A percentile compares a stretch with the other conserved stretches of the same genome.
These are phyloP conservation scores for Sporodiniella umbellata DNA, from an alignment of 371 early-diverging fungal species.

Conservation along the genomic window DNA sequence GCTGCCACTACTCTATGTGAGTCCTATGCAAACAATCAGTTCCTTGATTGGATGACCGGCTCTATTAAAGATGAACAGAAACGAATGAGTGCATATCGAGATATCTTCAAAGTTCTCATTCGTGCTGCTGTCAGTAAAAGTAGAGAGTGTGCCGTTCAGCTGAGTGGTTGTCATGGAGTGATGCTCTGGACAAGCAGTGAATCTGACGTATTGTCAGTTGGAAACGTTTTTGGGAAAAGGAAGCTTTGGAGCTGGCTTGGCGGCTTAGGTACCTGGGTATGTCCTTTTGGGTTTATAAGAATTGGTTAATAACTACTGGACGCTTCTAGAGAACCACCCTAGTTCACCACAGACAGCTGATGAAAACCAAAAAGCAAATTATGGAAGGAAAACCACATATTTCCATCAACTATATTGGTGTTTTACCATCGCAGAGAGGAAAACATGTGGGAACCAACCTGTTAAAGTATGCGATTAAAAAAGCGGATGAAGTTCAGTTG, in stretches of 20 bases:
- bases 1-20: constrained; percentile 22
- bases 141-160: constrained; percentile 29
- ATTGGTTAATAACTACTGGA: neutral
- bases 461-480: constrained; percentile 17
- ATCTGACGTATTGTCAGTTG: constrained; percentile 12
- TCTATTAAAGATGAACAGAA: constrained; percentile 12
- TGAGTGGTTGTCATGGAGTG: constrained; percentile 29
- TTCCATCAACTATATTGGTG: constrained; percentile 25
- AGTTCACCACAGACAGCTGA: constrained; percentile 13
- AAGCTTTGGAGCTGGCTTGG: constrained; percentile 20
- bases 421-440: constrained; percentile 22
- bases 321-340: constrained; percentile 10
- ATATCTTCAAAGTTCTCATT: constrained; percentile 24
- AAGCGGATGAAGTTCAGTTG: constrained; percentile 23
- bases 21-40: constrained; percentile 16
- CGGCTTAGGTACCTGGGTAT: constrained; percentile 15
- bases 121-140: constrained; percentile 18
- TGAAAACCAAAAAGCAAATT: constrained; percentile 14
- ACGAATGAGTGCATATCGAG: constrained; percentile 9
- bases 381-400: constrained; percentile 17
- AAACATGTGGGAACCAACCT: constrained; percentile 12
- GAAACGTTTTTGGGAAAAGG: constrained; percentile 16
- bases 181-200: constrained; percentile 26
- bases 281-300: neutral
- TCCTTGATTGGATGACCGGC: constrained; percentile 19